Base-by-base conservation (phyloP, 2,329 filamentous ascomycete genomes). In the Aspergillus pseudotamarii region DNA sequence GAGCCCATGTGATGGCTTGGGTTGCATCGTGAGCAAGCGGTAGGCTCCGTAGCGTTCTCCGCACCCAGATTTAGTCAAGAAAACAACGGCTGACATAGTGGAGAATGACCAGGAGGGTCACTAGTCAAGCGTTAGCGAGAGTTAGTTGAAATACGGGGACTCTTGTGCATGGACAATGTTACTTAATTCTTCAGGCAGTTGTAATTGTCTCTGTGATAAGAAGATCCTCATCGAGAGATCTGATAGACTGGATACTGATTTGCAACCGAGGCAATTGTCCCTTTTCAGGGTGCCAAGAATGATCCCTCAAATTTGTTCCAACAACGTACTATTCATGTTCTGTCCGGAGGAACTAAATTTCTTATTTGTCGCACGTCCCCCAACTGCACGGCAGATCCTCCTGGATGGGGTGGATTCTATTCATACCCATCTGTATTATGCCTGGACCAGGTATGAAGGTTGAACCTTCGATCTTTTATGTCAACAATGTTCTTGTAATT, bases 1-100 rank as follows among this genome's bases (percentile, higher is more conserved):
- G 26, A 50, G 23, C 46, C 46, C 46, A 50, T 50, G 46, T 50
- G 46, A 50, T 50, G 46, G 46, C 46, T 50, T 50, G 26, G 46
- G 46, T 50, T 50, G 46, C 46, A 50, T 50, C 46, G 46, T 11
- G 46, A 50, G 46, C 46, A 16, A 26, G 46, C 46, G 46, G 21
- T 19, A 50, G 46, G 43, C 43, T 14, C n/a, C 43, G n/a, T 23
- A 46, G 19, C 14, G 46, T 50, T 50, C 46, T 50, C 46, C 46
- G 46, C 46, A 50, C 16, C 16, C 8, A 50, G 26, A 50, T n/a
- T 50, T 50, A 50, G 46, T 28, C 14, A 30, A 30, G 26, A 50
- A 50, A 50, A 10, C 46, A 28, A 50, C 46, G 23, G 14, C 23
- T 50, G 26, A 30, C 23, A 50, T n/a, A 23, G 46, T 50, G 46